Evolutionary conservation across 2,329 filamentous ascomycete species (phyloP).

Genomic region (Scorias spongiosa): DNA sequence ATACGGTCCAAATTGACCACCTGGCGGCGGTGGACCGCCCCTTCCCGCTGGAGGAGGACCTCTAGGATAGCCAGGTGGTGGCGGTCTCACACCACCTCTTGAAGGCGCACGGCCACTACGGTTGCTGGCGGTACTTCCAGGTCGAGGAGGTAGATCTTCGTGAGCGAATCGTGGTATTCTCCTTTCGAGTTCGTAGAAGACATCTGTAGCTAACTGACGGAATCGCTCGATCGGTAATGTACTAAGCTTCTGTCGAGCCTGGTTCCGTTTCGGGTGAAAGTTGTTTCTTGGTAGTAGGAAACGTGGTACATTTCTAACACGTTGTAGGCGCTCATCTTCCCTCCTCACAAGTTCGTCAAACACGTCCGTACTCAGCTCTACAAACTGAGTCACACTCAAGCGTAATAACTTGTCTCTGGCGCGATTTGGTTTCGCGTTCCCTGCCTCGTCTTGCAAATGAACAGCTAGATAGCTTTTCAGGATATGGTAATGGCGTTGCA

Average conservation of each 20-base stretch:
- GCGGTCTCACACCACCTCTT: slow-evolving; percentile 21
- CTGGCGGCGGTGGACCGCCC: slow-evolving; percentile 7
- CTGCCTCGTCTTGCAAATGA: slow-evolving; percentile 58
- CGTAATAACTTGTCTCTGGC: slow-evolving; percentile 88
- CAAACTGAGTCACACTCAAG: slow-evolving; percentile 82
- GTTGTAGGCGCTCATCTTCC: slow-evolving; percentile 44
- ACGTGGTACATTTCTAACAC: slow-evolving; percentile 42
- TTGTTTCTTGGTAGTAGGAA: slow-evolving; percentile 72
- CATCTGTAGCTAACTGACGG: slow-evolving; percentile 82
- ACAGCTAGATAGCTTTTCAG: slow-evolving; percentile 61
- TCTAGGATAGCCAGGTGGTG: slow-evolving; percentile 18
- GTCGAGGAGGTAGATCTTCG: slow-evolving; percentile 47
- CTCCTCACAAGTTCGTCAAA: slow-evolving; percentile 86
- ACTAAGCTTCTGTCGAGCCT: slow-evolving; percentile 88
- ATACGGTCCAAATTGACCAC: slow-evolving; percentile 11
- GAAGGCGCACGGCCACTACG: slow-evolving; percentile 13
- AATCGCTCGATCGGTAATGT: slow-evolving; percentile 79
- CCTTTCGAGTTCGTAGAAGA: slow-evolving; percentile 87
- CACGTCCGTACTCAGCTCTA: slow-evolving; percentile 93
- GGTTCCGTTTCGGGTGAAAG: slow-evolving; percentile 94
- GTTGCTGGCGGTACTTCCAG: slow-evolving; percentile 49
- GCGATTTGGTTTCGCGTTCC: slow-evolving; percentile 63
- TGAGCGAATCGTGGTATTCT: slow-evolving; percentile 69
- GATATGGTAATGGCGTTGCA: slow-evolving; percentile 68
- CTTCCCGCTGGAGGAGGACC: slow-evolving; percentile 8